Evolutionary conservation across 1,284 basidiomycete species (phyloP).

Genomic region (Cystobasidium pallidum): DNA sequence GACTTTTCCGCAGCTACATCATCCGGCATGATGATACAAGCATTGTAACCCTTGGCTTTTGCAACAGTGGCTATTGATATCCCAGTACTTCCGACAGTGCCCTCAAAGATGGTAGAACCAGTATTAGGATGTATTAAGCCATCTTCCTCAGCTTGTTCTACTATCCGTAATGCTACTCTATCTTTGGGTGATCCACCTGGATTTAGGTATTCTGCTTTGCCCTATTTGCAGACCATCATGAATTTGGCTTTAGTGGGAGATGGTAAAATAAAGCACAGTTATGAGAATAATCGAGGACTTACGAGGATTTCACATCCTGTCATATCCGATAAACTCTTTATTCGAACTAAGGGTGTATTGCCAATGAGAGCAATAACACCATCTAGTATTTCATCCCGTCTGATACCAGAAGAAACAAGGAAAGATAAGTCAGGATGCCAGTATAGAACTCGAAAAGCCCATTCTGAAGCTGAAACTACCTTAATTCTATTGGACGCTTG

Average conservation of each 20-base stretch:
- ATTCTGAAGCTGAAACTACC: slow-evolving; percentile 11
- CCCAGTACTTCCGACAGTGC: slow-evolving; percentile 94
- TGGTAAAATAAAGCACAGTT: neutral
- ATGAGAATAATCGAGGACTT: slow-evolving; percentile 44
- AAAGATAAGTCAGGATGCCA: neutral
- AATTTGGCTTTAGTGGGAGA: neutral
- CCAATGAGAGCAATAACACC: slow-evolving; percentile 67
- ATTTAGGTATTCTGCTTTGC: slow-evolving; percentile 96
- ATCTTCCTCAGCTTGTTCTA: slow-evolving; percentile 84
- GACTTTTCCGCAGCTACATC: slow-evolving; percentile 92
- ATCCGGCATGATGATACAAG: slow-evolving; percentile 84
- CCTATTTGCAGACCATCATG: too few relatives aligned
- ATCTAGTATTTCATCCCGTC: slow-evolving; percentile 57
- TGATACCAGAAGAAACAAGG: neutral
- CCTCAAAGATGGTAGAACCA: slow-evolving; percentile 93
- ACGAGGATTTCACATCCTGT: slow-evolving; percentile 88
- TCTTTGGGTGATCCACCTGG: slow-evolving; percentile 98
- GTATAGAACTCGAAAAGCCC: too few relatives aligned
- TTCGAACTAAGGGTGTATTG: slow-evolving; percentile 90
- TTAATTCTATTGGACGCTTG: slow-evolving; percentile 41
- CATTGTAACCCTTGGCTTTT: slow-evolving; percentile 66
- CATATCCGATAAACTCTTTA: slow-evolving; percentile 85
- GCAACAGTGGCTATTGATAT: slow-evolving; percentile 94
- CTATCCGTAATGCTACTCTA: slow-evolving; percentile 88
- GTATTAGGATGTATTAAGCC: slow-evolving; percentile 84